Percentiles rank a stretch among this genome's conserved stretches.
Conservation (phyloP, 2,329 filamentous ascomycete genomes). For the Neurospora sp. region DNA sequence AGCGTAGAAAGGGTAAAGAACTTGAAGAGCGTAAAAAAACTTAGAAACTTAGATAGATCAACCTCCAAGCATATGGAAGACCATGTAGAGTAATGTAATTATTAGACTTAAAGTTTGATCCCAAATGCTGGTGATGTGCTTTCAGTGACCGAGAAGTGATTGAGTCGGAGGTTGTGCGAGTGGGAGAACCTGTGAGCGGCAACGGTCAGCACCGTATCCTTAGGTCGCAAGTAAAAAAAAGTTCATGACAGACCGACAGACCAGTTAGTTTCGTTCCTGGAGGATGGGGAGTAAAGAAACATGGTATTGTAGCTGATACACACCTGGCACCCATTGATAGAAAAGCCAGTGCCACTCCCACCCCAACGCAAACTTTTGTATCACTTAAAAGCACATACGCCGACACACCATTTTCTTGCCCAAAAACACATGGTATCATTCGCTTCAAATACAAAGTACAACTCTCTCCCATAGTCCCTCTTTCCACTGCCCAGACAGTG, state of each 20-base stretch:
- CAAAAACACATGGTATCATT: neutral
- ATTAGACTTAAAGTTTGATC: neutral
- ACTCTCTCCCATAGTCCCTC: neutral
- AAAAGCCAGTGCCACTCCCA: neutral
- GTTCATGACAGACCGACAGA: neutral
- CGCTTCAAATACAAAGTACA: neutral
- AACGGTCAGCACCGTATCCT: neutral
- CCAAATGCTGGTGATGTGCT: neutral
- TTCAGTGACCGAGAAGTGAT: neutral
- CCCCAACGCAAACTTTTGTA: neutral
- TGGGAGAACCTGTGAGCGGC: neutral
- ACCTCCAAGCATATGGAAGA: neutral
- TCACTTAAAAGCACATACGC: neutral
- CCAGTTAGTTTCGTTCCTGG: neutral
- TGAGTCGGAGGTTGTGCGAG: neutral
- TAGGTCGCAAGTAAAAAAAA: neutral
- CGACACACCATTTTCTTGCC: neutral
- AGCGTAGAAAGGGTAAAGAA: neutral
- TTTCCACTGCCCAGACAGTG: neutral
- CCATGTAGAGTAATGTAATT: neutral
- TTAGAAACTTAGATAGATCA: neutral
- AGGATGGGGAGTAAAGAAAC: neutral
- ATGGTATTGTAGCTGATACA: neutral
- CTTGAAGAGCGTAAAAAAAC: neutral
- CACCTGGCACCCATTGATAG: neutral